Base-by-base conservation (phyloP, 352 stramenopile species). In the Elongisporangium senticosum region DNA sequence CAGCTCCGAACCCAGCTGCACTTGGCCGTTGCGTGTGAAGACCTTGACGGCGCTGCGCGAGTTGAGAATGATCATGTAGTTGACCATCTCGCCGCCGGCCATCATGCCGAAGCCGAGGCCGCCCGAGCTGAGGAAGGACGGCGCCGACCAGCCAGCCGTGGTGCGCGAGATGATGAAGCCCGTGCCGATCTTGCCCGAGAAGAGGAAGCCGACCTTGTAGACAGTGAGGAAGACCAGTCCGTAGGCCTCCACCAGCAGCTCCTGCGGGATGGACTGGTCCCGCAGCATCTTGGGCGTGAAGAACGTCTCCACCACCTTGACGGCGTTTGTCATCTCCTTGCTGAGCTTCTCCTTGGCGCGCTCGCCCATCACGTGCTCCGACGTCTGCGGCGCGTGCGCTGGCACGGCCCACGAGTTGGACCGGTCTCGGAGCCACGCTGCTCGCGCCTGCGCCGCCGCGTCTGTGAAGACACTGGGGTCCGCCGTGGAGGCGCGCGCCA, bases 61-160 rank as follows among this genome's bases (percentile, higher is more conserved):
- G 68, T 72, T 89, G 49, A 92, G 69, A 50, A 92, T 77, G 66
- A 92, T 73, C 73, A 92, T 90, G 64, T 90, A 92, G 60, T 90
- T 84, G 43, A 92, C 79, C 58, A 89, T 62, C 65, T 92, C 79
- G 19, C 79, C 83, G 11, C 83, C 83, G n/a, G 79, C 83, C 79
- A 92, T 92, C 79, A 92, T 92, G 6, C 83, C 83, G 60, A 92
- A 92, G 6, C 83, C 83, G 54, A 92, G 62, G 7, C 83, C 83
- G 22, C 79, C 83, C 1, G 77, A 90, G 43, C 67, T 80, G 15
- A 92, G 55, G 59, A 92, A 92, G 15, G 74, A 83, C 23, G 83
- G 83, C 53, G 83, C 78, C 15, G 83, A 92, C 83, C 83, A 92
- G 20, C 83, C 83, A 24, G 71, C 71, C 17, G 78, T 72, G 7